Conservation (phyloP, 1,284 basidiomycete genomes). For the Chalciporus sp. region DNA sequence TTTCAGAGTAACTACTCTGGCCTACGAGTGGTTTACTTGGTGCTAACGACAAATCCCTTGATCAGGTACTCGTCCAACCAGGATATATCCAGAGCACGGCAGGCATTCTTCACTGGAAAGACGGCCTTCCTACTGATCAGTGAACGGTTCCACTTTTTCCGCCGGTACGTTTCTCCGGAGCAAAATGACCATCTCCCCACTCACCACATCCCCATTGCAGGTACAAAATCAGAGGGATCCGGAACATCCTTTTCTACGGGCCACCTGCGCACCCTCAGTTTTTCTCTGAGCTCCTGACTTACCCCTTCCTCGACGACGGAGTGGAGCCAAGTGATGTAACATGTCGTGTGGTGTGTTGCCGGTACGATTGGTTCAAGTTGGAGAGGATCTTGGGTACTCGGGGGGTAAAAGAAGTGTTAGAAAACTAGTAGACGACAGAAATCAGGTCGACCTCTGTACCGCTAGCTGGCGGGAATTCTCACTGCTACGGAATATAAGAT, state of each 20-base stretch:
- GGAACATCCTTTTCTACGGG: conserved; percentile 91
- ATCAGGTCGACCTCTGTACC: no score
- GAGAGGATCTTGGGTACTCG: conserved; percentile 65
- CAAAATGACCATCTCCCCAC: conserved; percentile 2
- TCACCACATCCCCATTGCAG: conserved; percentile 39
- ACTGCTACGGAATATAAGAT: no score
- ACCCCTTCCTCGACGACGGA: conserved; percentile 82
- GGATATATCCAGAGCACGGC: conserved; percentile 91
- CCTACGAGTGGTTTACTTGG: background rate
- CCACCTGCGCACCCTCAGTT: conserved; percentile 90
- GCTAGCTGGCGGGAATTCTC: no score
- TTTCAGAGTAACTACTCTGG: conserved; percentile 79
- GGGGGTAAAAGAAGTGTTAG: conserved; percentile 24
- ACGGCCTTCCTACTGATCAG: conserved; percentile 89
- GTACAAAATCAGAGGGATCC: conserved; percentile 89
- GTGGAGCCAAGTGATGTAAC: conserved; percentile 81
- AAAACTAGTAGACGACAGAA: background rate
- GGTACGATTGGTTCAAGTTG: conserved; percentile 86
- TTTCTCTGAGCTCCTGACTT: conserved; percentile 86
- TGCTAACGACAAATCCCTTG: background rate
- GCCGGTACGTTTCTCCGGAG: conserved; percentile 54
- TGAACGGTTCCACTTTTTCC: conserved; percentile 98
- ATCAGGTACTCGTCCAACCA: conserved; percentile 89
- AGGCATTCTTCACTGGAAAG: conserved; percentile 90
- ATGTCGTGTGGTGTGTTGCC: conserved; percentile 79